These are phyloP conservation scores for Suhomyces panamericanus DNA, from an alignment of 1,139 yeast genomes.

Conservation along the genomic window DNA sequence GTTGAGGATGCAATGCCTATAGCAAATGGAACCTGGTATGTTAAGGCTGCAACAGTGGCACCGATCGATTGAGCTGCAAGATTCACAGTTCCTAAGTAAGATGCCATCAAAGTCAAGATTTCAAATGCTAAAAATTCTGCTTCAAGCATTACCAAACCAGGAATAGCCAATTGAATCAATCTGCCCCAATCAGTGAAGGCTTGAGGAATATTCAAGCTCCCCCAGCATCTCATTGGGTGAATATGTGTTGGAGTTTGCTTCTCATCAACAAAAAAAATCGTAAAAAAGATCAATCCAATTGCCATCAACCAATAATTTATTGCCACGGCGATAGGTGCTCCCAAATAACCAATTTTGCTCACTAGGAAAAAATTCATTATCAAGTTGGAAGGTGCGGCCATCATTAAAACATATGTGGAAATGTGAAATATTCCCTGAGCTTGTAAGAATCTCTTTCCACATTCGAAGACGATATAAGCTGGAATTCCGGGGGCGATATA, in stretches of 20 bases:
- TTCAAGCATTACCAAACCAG: constrained; percentile 73
- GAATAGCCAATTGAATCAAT: constrained; percentile 54
- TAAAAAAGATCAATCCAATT: constrained; percentile 42
- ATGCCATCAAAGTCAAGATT: constrained; percentile 62
- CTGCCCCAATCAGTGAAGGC: constrained; percentile 49
- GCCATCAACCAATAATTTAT: constrained; percentile 60
- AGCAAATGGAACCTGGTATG: constrained; percentile 58
- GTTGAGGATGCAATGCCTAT: constrained; percentile 62
- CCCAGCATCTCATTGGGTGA: constrained; percentile 42
- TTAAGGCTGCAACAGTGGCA: constrained; percentile 54
- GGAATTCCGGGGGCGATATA: constrained; percentile 57
- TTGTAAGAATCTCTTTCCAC: constrained; percentile 55
- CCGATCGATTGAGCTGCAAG: constrained; percentile 62
- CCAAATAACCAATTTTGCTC: constrained; percentile 46
- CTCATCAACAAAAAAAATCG: constrained; percentile 38
- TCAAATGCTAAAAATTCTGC: constrained; percentile 77
- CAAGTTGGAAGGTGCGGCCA: constrained; percentile 57
- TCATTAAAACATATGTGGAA: constrained; percentile 49
- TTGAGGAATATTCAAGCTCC: constrained; percentile 25
- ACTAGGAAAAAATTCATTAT: constrained; percentile 50
- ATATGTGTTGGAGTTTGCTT: constrained; percentile 42
- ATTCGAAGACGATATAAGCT: constrained; percentile 53
- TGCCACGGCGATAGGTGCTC: constrained; percentile 61
- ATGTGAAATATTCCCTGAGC: constrained; percentile 56
- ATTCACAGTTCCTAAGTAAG: constrained; percentile 53